A percentile compares a stretch with the other conserved stretches of the same genome.
These are phyloP conservation scores for Aureococcus anophagefferens DNA, from an alignment of 108 stramenopile genomes.

Conservation along the genomic window DNA sequence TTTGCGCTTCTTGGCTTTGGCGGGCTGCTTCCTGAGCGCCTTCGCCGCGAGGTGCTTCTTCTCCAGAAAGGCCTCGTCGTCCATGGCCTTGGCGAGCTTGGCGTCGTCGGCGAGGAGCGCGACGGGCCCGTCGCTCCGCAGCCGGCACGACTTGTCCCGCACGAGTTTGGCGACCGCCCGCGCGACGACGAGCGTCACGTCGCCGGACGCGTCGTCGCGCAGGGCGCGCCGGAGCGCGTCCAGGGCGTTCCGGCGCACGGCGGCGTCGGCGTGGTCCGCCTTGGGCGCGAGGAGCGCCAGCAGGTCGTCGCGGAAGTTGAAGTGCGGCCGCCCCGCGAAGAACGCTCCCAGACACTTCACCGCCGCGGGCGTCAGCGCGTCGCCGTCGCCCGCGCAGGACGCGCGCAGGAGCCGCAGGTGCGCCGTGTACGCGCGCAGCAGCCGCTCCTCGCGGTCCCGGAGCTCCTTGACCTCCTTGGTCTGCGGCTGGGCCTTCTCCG, in stretches of 20 bases:
- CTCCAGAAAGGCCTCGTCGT: background rate
- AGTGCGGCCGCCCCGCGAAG: background rate
- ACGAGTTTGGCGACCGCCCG: background rate
- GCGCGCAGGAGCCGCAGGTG: no score
- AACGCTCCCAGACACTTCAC: background rate
- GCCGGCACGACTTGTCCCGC: background rate
- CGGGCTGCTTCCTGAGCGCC: background rate
- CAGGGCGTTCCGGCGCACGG: background rate
- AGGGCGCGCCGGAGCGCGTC: background rate
- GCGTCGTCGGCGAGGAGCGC: background rate
- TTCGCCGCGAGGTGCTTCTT: background rate
- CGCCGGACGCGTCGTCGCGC: background rate
- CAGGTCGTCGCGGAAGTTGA: background rate
- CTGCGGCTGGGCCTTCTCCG: background rate
- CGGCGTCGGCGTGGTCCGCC: background rate
- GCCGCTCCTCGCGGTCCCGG: no score
- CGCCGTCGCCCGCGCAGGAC: no score
- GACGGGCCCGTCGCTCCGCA: background rate
- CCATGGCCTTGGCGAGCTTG: background rate
- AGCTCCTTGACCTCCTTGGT: background rate
- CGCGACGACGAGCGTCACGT: background rate
- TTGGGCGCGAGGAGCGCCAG: background rate
- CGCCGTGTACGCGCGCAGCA: no score
- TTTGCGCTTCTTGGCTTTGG: background rate
- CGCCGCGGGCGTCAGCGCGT: background rate